These are phyloP conservation scores for Boletellus ananiceps DNA, from an alignment of 768 basidiomycete genomes.

Conservation along the genomic window DNA sequence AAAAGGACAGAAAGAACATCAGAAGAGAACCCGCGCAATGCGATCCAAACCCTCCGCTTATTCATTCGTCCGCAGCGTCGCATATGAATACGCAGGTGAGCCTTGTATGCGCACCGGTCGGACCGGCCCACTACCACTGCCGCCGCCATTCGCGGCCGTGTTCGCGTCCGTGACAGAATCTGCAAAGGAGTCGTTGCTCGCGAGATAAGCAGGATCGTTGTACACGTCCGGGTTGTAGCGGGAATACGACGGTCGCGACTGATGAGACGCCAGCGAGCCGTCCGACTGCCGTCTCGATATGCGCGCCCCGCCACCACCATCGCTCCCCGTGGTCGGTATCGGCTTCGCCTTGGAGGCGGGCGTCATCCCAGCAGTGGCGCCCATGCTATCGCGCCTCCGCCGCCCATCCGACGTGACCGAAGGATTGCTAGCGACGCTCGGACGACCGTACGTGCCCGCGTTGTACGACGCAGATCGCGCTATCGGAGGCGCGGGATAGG, in stretches of 20 bases:
- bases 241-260: constrained; percentile 12
- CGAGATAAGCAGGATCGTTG: constrained; percentile 24
- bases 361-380: constrained; percentile 25
- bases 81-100: constrained; percentile 21
- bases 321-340: constrained; percentile 9
- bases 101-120: constrained; percentile 16
- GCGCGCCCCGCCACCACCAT: constrained; percentile 6
- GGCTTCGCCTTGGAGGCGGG: constrained; percentile 14
- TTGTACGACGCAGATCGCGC: constrained; percentile 20
- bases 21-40: no score
- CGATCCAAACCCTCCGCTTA: neutral
- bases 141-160: constrained; percentile 22
- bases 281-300: constrained; percentile 22
- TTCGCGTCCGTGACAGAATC: constrained; percentile 25
- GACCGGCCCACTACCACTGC: constrained; percentile 7
- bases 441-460: neutral
- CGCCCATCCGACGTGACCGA: constrained; percentile 25
- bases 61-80: constrained; percentile 13
- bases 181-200: constrained; percentile 25
- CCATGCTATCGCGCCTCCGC: constrained; percentile 21
- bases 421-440: constrained; percentile 9
- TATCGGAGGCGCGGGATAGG: constrained; percentile 28
- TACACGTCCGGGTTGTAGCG: constrained; percentile 23
- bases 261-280: constrained; percentile 19
- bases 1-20: no score